Percentiles rank a stretch among this genome's conserved stretches.
phyloP scores from a whole-genome alignment of 768 basidiomycete genomes.

The Podaxis sp. region DNA sequence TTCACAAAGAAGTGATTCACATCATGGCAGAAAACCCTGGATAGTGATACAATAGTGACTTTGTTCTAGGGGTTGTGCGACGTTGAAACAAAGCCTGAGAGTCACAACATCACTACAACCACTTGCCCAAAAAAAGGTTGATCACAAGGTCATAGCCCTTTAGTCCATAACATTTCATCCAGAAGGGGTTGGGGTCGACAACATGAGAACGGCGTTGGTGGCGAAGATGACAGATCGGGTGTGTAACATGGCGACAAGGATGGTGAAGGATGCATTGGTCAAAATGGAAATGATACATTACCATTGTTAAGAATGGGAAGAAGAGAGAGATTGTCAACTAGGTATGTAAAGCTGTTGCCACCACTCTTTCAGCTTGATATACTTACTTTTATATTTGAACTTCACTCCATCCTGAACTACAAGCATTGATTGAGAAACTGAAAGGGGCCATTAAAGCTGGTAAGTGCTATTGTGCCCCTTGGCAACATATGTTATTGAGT shows the following conservation, averaged over 20 bases:
- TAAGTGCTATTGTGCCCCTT: constrained; percentile 37
- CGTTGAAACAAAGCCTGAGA: no score
- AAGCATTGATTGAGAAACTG: constrained; percentile 58
- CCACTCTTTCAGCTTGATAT: neutral
- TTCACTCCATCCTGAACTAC: constrained; percentile 72
- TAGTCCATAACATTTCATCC: no score
- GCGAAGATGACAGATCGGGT: constrained; percentile 33
- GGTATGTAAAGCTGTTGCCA: constrained; percentile 38
- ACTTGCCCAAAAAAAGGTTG: no score
- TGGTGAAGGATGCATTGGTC: constrained; percentile 36
- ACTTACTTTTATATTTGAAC: constrained; percentile 32
- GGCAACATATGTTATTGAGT: constrained; percentile 78
- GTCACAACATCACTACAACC: no score
- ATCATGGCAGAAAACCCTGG: no score
- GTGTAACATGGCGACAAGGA: constrained; percentile 20
- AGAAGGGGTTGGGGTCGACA: no score
- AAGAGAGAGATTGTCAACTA: constrained; percentile 70
- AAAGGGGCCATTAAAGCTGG: constrained; percentile 60
- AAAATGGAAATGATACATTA: constrained; percentile 57
- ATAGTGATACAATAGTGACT: no score
- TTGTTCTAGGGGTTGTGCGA: no score
- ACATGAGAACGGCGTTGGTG: constrained; percentile 52
- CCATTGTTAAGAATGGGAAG: constrained; percentile 61
- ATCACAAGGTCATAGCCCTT: no score
- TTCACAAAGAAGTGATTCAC: no score